Evolutionary conservation across 768 basidiomycete genomes (phyloP), one percentile per base, ranked within the genome.

Genomic region (Termitomyces heimii): DNA sequence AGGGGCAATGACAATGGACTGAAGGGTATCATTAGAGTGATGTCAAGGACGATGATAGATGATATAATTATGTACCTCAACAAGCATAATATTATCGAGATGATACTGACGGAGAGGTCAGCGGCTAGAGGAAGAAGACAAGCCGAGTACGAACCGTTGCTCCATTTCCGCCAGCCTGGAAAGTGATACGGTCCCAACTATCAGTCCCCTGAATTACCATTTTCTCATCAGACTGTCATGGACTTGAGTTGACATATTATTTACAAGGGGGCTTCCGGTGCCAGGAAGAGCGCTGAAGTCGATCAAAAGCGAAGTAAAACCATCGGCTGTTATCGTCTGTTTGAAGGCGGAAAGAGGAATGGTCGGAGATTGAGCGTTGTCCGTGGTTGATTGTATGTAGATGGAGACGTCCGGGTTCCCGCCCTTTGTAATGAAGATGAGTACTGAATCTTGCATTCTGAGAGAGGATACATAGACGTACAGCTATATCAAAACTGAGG

Each of bases 151-250:
- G 63, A 48, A 75, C 74, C 49, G 68, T 60, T 46, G 77, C 81
- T 5, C 81, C 81, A 59, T 75, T 75, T 13, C 54, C 75, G 31
- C 73, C 71, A 10, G 72, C 78, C 65, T 82, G 81, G 67, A 75
- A 77, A 47, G 63, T 77, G 46, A 82, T 69, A 55, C 80, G 76
- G 56, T 82, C 76, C 81, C 81, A 80, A 18, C 73, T 75, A 24
- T 68, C 77, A 55, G 64, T 65, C 14, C 69, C 72, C 74, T 78
- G 32, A 0, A 53, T 8, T 18, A 16, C 16, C 20, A 31, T 12
- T n/a, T 16, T 39, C 16, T 28, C 26, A 53, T 16, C 18, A 47
- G 26, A 20, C 9, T 13, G 2, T n/a, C 7, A 47, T 20, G 45
- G 45, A 22, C 20, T 42, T 55, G 18, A 8, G 24, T 6, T 40